Evolutionary conservation across 768 basidiomycete species (phyloP), one percentile per base, ranked within the genome.

Genomic region (Chalciporus chontae): DNA sequence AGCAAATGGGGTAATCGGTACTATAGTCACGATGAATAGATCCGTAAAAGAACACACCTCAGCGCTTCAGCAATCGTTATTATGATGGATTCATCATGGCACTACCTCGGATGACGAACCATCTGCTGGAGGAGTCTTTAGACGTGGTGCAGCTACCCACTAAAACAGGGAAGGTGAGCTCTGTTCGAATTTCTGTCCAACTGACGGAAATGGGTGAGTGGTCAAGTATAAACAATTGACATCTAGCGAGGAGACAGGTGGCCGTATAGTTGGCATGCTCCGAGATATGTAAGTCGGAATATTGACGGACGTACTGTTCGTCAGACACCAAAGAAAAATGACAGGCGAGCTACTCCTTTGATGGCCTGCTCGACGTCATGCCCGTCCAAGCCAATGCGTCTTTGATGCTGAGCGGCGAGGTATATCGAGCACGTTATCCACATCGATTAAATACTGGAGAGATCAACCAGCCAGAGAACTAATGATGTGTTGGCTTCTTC

Each of bases 401-500:
- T 36, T 14, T n/a, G 5, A 36, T 36, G 34, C 1, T 55, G 52
- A 60, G 52, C 10, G 44, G 45, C n/a, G 34, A 40, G 48, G 47
- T 55, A 58, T 53, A 55, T 43, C 39, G 38, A 53, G 51, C 56
- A 58, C n/a, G 42, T 47, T 45, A 47, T 48, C 38, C 47, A 52
- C 15, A n/a, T 36, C 14, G 5, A 36, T 15, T 36, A 36, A 36
- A 36, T 36, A 36, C 5, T 36, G 34, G 34, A 36, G 14, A 36
- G 34, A 36, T 15, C 57, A 51, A 47, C 14, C 57, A 55, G 57
- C 57, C 51, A 52, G 40, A 38, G 47, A 29, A 52, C 46, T 8
- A 79, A 54, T 79, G 77, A 47, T 74, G 79, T 13, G 75, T 69
- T 5, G 79, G 59, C 56, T 81, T 81, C 56, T 80, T 77, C 26